phyloP scores from a whole-genome alignment of 169 alveolate genomes.

The Plasmodium coatneyi region DNA sequence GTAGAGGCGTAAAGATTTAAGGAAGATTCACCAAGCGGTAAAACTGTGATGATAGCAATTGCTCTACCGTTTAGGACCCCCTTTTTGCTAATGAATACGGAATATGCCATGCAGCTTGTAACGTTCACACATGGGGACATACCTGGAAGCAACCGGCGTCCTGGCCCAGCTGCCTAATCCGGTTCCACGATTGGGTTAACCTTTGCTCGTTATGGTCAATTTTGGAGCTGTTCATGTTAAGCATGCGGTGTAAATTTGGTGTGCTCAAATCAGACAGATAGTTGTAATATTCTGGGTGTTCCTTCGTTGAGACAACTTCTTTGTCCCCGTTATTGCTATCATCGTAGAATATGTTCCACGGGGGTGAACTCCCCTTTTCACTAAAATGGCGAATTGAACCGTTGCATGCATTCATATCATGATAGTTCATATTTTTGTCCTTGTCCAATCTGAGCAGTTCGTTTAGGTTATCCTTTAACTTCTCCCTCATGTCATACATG shows the following conservation, averaged over 20 bases:
- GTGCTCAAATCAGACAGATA: neutral
- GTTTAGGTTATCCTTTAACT: slow-evolving; percentile 21
- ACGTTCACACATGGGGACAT: slow-evolving; percentile 15
- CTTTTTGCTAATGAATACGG: neutral
- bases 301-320: neutral
- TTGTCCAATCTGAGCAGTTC: slow-evolving; percentile 7
- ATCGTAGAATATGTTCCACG: neutral
- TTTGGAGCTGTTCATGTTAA: slow-evolving; percentile 14
- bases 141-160: slow-evolving; percentile 19
- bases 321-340: neutral
- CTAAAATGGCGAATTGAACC: neutral
- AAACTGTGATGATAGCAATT: neutral
- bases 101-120: neutral
- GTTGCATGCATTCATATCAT: neutral
- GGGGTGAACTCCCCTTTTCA: neutral
- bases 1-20: neutral
- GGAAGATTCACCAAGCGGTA: neutral
- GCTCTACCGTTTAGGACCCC: neutral
- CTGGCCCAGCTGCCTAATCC: slow-evolving; percentile 8
- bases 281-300: slow-evolving; percentile 2
- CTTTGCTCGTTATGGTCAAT: slow-evolving; percentile 36
- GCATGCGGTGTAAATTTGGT: slow-evolving; percentile 8
- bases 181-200: slow-evolving; percentile 20
- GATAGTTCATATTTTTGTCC: neutral
- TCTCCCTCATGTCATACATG: slow-evolving; percentile 15